Conservation (phyloP, 306 rosid species). For the Mimosa pudica region DNA sequence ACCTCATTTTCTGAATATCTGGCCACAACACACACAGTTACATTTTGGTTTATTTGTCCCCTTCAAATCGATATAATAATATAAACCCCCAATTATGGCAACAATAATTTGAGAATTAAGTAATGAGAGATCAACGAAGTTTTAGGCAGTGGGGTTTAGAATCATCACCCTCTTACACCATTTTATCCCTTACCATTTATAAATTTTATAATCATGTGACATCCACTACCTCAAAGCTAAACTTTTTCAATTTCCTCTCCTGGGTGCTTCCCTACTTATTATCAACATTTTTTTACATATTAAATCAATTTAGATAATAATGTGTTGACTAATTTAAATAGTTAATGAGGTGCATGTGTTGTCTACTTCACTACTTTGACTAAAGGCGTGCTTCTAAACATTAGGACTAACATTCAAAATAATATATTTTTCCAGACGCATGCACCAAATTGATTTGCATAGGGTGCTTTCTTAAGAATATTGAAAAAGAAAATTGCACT, state of each 20-base stretch:
- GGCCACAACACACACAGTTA: constrained; percentile 21
- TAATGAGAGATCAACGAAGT: constrained; percentile 46
- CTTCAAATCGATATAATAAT: constrained; percentile 26
- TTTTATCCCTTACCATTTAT: constrained; percentile 25
- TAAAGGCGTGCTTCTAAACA: background rate
- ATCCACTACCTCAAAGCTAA: constrained; percentile 2
- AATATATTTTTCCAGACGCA: background rate
- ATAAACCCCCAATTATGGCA: constrained; percentile 45
- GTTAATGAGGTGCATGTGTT: background rate
- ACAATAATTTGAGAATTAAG: constrained; percentile 47
- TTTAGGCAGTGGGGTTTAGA: constrained; percentile 43
- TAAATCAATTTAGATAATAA: background rate
- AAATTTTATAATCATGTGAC: constrained; percentile 29
- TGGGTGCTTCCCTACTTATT: background rate
- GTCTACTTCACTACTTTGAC: background rate
- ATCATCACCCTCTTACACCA: constrained; percentile 43
- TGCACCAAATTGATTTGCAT: background rate
- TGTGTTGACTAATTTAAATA: background rate
- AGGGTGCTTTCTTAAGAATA: background rate
- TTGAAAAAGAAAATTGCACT: background rate
- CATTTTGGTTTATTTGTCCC: constrained; percentile 53
- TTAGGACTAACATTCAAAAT: background rate
- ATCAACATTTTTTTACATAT: background rate
- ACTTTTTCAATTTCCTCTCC: background rate
- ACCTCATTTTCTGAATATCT: background rate